Conservation (phyloP, 2,329 filamentous ascomycete species). For the Fusarium sulawesiense region DNA sequence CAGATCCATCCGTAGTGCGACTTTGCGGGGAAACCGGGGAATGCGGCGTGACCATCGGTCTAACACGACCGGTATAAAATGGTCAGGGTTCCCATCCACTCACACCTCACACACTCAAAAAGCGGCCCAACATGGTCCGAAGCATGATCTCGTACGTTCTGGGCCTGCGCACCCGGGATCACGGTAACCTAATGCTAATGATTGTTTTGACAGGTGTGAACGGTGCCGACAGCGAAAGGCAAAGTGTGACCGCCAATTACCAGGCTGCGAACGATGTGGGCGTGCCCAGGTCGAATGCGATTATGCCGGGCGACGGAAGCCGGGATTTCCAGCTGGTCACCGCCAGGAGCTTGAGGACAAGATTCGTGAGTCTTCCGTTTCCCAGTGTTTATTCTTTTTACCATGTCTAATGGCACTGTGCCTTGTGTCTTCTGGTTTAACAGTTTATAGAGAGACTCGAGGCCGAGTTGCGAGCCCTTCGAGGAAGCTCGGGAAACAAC, state of each 20-base stretch:
- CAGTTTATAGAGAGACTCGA: not conserved
- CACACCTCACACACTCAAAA: not conserved
- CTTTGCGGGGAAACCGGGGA: not conserved
- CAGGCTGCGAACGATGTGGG: not conserved
- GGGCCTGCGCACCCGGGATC: not conserved
- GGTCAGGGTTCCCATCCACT: not conserved
- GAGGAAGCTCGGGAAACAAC: not conserved
- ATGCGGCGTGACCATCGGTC: not conserved
- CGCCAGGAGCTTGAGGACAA: not conserved
- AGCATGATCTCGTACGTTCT: slow-evolving; percentile 1
- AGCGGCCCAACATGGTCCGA: slow-evolving; percentile 9
- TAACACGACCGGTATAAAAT: not conserved
- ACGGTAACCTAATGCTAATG: too few relatives aligned
- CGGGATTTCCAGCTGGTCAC: slow-evolving; percentile 2
- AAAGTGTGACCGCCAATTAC: slow-evolving; percentile 2
- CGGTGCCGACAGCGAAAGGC: slow-evolving; percentile 3
- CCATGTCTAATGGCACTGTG: too few relatives aligned
- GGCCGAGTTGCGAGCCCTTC: not conserved
- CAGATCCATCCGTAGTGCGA: not conserved
- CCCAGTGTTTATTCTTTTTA: too few relatives aligned
- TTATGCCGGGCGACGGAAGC: not conserved
- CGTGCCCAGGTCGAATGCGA: not conserved
- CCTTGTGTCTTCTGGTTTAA: too few relatives aligned
- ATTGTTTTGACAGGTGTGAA: not conserved
- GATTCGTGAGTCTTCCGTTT: not conserved